These are phyloP conservation scores for Myriosclerotinia scirpicola DNA, from an alignment of 2,329 filamentous ascomycete species.

Conservation along the genomic window DNA sequence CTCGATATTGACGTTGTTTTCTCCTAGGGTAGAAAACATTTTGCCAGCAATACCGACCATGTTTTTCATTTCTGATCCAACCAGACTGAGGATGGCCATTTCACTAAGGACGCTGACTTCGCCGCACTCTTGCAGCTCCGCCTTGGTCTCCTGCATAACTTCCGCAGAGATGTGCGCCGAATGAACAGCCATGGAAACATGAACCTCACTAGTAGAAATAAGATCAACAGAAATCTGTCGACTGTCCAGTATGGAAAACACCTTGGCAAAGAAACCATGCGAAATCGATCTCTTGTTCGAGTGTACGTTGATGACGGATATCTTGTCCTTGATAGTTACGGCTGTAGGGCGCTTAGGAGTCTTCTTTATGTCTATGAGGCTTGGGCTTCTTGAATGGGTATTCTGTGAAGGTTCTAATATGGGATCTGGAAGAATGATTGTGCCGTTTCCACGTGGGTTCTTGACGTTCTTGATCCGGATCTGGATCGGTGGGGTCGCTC, in stretches of 20 bases:
- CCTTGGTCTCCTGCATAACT: slow-evolving; percentile 65
- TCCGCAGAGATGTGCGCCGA: slow-evolving; percentile 65
- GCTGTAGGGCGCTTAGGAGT: slow-evolving; percentile 77
- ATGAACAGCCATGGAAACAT: slow-evolving; percentile 96
- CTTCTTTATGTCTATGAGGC: slow-evolving; percentile 48
- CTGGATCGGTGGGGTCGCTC: slow-evolving; percentile 73
- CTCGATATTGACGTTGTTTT: slow-evolving; percentile 94
- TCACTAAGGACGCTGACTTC: slow-evolving; percentile 86
- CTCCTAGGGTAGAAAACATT: slow-evolving; percentile 93
- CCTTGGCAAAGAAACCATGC: slow-evolving; percentile 91
- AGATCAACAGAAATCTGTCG: slow-evolving; percentile 90
- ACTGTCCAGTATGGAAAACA: slow-evolving; percentile 87
- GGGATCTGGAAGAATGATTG: slow-evolving; percentile 78
- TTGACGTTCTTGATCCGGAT: slow-evolving; percentile 93
- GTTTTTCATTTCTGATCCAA: slow-evolving; percentile 95
- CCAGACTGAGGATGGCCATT: slow-evolving; percentile 94
- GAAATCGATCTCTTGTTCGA: slow-evolving; percentile 95
- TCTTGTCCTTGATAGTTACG: slow-evolving; percentile 96
- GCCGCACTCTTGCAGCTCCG: slow-evolving; percentile 76
- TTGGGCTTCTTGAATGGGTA: slow-evolving; percentile 48
- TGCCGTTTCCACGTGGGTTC: slow-evolving; percentile 76
- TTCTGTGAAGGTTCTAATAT: slow-evolving; percentile 54
- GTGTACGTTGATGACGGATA: slow-evolving; percentile 96
- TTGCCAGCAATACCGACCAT: slow-evolving; percentile 91
- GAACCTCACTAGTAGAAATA: slow-evolving; percentile 94